Conservation (phyloP, 805 yeast species). For the Candida odintsovae region DNA sequence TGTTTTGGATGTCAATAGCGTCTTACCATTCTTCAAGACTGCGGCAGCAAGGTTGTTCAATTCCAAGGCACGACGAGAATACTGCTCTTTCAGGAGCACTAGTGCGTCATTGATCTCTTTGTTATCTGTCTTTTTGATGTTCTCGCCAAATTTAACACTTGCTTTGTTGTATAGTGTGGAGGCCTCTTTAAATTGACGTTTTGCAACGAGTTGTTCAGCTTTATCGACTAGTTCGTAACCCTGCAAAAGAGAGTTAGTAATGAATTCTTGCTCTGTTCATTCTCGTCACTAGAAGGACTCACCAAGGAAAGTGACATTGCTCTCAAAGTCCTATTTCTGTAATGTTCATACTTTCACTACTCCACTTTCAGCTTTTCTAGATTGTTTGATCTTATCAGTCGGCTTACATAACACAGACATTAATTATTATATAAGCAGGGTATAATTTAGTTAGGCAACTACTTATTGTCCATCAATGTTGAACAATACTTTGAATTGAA, state of each 20-base stretch:
- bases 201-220: conserved; percentile 44
- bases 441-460: too few relatives aligned
- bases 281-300: neutral
- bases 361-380: too few relatives aligned
- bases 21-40: conserved; percentile 3
- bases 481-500: too few relatives aligned
- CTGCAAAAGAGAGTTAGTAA: conserved; percentile 20
- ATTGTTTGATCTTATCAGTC: too few relatives aligned
- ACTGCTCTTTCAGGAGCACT: conserved; percentile 24
- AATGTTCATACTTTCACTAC: too few relatives aligned
- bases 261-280: too few relatives aligned
- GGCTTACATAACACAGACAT: too few relatives aligned
- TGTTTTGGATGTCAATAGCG: neutral
- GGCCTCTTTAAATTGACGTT: conserved; percentile 38
- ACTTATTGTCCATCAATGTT: too few relatives aligned
- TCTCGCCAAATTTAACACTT: conserved; percentile 26
- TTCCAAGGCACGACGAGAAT: conserved; percentile 26
- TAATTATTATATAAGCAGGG: too few relatives aligned
- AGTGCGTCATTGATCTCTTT: conserved; percentile 26
- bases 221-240: conserved; percentile 45
- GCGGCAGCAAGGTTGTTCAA: conserved; percentile 10
- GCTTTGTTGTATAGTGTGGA: conserved; percentile 34
- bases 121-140: conserved; percentile 18
- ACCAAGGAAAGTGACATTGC: neutral
- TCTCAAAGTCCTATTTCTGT: neutral